A percentile compares a stretch with the other conserved stretches of the same genome.
Evolutionary conservation across 2,329 filamentous ascomycete species (phyloP).

Genomic region (Dactylellina leptospora): DNA sequence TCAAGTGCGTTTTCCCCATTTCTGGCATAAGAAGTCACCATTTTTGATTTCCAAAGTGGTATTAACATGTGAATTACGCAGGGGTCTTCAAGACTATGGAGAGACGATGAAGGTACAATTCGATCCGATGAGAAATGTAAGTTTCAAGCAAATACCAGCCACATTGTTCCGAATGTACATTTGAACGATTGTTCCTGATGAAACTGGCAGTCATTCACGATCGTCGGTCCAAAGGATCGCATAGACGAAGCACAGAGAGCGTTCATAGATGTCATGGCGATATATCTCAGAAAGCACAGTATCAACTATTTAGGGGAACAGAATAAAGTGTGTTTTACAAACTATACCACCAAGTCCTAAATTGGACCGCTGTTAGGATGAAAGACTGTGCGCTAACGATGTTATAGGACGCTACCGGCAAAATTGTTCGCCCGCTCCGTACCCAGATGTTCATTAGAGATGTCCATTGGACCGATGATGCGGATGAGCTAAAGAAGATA

Average conservation of each 20-base stretch:
- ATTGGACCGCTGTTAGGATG: no score
- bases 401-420: conserved; percentile 20
- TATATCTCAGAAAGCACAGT: conserved; percentile 25
- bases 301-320: conserved; percentile 1
- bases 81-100: conserved; percentile 28
- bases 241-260: conserved; percentile 16
- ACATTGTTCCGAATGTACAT: background rate
- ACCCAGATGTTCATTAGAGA: conserved; percentile 40
- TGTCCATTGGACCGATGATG: conserved; percentile 38
- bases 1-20: conserved; percentile 10
- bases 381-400: background rate
- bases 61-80: background rate
- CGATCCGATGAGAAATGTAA: conserved; percentile 39
- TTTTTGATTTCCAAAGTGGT: background rate
- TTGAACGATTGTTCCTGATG: background rate
- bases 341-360: no score
- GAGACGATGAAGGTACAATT: conserved; percentile 38
- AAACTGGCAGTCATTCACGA: conserved; percentile 34
- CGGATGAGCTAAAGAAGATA: conserved; percentile 18
- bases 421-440: conserved; percentile 24
- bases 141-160: background rate
- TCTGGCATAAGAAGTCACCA: background rate
- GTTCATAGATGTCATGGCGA: conserved; percentile 24
- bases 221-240: conserved; percentile 26
- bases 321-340: conserved; percentile 29